Conservation (phyloP, 2,329 filamentous ascomycete genomes). For the Calonectria honghensis region DNA sequence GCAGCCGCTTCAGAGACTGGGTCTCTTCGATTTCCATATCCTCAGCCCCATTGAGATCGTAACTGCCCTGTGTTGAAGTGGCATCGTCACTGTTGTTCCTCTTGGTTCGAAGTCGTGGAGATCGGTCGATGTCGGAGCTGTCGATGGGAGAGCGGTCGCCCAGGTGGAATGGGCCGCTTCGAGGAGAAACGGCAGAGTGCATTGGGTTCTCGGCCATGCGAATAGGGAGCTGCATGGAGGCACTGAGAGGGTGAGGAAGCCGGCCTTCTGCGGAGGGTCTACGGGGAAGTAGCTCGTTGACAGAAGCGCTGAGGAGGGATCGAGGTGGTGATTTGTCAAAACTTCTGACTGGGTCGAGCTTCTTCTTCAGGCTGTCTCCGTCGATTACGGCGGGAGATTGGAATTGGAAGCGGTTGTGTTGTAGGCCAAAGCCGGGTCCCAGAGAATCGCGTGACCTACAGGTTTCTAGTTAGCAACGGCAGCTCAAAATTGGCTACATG, state of each 20-base stretch:
- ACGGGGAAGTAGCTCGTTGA: conserved; percentile 62
- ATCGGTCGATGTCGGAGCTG: conserved; percentile 67
- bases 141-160: conserved; percentile 66
- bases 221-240: conserved; percentile 69
- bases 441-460: conserved; percentile 65
- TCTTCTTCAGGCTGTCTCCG: conserved; percentile 72
- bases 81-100: conserved; percentile 73
- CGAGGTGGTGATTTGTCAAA: conserved; percentile 68
- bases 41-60: conserved; percentile 62
- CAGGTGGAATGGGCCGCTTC: conserved; percentile 65
- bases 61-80: conserved; percentile 66
- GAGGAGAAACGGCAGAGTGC: conserved; percentile 69
- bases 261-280: conserved; percentile 63
- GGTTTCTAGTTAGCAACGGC: conserved; percentile 44
- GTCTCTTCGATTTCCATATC: conserved; percentile 73
- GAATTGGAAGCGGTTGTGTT: conserved; percentile 70
- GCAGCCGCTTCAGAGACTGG: conserved; percentile 69
- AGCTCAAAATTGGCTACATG: not conserved
- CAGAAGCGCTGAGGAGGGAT: conserved; percentile 65
- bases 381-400: conserved; percentile 68
- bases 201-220: conserved; percentile 67
- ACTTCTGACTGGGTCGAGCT: conserved; percentile 69
- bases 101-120: conserved; percentile 66
- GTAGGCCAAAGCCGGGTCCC: conserved; percentile 67
- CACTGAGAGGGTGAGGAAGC: conserved; percentile 60